Conservation (phyloP, 345 rosid species). For the Sonneratia alba region DNA sequence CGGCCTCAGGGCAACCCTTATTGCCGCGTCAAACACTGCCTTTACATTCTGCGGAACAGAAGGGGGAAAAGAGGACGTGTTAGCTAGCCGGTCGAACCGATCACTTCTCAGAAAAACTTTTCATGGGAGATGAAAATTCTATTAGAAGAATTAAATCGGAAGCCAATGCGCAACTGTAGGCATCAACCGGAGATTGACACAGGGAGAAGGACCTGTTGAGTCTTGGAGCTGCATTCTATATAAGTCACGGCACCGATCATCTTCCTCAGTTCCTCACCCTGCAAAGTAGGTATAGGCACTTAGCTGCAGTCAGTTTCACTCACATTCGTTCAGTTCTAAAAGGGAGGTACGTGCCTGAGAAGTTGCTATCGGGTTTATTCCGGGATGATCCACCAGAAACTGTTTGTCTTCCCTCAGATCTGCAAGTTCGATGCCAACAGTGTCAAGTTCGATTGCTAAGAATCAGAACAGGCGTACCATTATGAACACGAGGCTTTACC, state of each 20-base stretch:
- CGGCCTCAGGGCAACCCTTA: conserved; percentile 82
- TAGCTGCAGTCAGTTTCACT: background rate
- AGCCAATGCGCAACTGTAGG: background rate
- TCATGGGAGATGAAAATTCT: background rate
- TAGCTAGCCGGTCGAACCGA: background rate
- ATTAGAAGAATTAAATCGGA: background rate
- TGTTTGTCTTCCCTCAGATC: conserved; percentile 13
- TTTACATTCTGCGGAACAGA: conserved; percentile 61
- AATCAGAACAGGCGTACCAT: background rate
- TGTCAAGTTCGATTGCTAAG: background rate
- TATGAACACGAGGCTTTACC: conserved; percentile 2
- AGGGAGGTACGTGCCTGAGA: conserved; percentile 4
- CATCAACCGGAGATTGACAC: background rate
- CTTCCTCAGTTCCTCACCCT: conserved; percentile 13
- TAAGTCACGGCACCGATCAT: conserved; percentile 9
- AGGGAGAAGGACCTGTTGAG: conserved; percentile 6
- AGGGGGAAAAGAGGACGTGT: background rate
- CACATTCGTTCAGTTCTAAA: background rate
- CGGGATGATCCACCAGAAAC: conserved; percentile 9
- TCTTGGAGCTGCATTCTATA: conserved; percentile 12
- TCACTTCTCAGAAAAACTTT: background rate
- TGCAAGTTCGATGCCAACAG: background rate
- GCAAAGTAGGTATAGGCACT: background rate
- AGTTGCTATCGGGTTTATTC: conserved; percentile 5
- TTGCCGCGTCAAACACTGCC: conserved; percentile 81